A percentile compares a stretch with the other conserved stretches of the same genome.
Conservation (phyloP, 73 alveolate genomes). For the Blepharisma stoltei region DNA sequence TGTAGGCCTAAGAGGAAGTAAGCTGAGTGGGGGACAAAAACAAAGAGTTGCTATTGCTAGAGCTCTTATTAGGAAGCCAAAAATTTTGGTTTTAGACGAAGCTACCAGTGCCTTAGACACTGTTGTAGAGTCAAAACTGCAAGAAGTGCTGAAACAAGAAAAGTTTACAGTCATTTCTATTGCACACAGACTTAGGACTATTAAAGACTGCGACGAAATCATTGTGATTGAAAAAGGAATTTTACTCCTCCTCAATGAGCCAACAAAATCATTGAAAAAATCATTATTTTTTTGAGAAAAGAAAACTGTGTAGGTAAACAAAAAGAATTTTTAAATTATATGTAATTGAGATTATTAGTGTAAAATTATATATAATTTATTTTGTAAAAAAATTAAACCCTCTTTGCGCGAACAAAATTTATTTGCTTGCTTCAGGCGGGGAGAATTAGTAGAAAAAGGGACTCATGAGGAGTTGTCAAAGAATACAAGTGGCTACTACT, state of each 20-base stretch:
- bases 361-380: too few species aligned
- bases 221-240: slow-evolving; percentile 47
- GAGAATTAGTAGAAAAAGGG: slow-evolving; percentile 44
- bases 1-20: slow-evolving; percentile 1
- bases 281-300: too few species aligned
- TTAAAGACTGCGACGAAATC: slow-evolving; percentile 42
- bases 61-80: slow-evolving; percentile 59
- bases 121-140: slow-evolving; percentile 61
- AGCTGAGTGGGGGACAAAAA: slow-evolving; percentile 70
- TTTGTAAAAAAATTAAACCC: too few species aligned
- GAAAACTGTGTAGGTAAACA: too few species aligned
- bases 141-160: slow-evolving; percentile 62
- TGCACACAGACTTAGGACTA: slow-evolving; percentile 58
- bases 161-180: slow-evolving; percentile 40
- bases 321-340: too few species aligned
- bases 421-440: too few species aligned
- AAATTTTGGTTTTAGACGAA: slow-evolving; percentile 78
- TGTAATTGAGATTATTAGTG: too few species aligned
- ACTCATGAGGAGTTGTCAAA: slow-evolving; percentile 38
- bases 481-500: slow-evolving; percentile 27
- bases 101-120: slow-evolving; percentile 82
- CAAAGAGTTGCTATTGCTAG: slow-evolving; percentile 79
- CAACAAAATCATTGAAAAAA: too few species aligned
- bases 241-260: too few species aligned
- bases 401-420: too few species aligned